A percentile compares a stretch with the other conserved stretches of the same genome.
Conservation (phyloP, 2,329 filamentous ascomycete species). For the Trichophyton mentagrophytes region DNA sequence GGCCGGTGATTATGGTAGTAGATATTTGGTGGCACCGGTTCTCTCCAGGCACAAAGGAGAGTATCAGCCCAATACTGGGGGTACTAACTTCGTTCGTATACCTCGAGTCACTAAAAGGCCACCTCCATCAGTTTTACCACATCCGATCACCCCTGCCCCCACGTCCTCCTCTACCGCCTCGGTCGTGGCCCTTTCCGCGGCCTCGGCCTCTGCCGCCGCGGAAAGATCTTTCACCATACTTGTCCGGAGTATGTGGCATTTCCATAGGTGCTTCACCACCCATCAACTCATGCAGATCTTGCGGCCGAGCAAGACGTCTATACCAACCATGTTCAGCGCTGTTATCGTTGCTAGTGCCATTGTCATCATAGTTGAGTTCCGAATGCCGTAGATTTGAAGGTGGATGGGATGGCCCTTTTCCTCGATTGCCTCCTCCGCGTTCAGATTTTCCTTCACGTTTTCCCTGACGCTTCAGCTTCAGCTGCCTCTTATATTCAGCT, state of each 20-base stretch:
- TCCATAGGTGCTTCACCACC: conserved; percentile 28
- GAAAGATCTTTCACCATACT: conserved; percentile 26
- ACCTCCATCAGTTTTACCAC: too few species aligned
- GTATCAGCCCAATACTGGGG: too few species aligned
- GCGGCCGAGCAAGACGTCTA: conserved; percentile 55
- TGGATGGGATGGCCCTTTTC: conserved; percentile 22
- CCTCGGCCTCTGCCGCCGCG: conserved; percentile 39
- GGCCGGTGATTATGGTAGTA: too few species aligned
- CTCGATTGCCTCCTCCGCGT: conserved; percentile 25
- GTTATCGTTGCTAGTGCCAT: conserved; percentile 14
- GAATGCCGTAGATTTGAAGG: conserved; percentile 29
- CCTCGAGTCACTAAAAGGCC: too few species aligned
- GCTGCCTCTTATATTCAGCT: conserved; percentile 59
- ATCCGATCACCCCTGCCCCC: not conserved
- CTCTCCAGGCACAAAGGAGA: too few species aligned
- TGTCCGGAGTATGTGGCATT: conserved; percentile 8
- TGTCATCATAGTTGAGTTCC: conserved; percentile 55
- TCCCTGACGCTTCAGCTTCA: conserved; percentile 53
- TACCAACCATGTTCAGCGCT: conserved; percentile 42
- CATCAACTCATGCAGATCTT: conserved; percentile 46
- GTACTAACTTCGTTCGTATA: too few species aligned
- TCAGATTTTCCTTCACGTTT: conserved; percentile 39
- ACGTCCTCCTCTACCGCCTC: conserved; percentile 10
- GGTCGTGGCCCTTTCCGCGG: conserved; percentile 18
- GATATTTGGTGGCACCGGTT: too few species aligned